A percentile compares a stretch with the other conserved stretches of the same genome.
Evolutionary conservation across 441 rosid species (phyloP).

Genomic region (Brassica hybrid): DNA sequence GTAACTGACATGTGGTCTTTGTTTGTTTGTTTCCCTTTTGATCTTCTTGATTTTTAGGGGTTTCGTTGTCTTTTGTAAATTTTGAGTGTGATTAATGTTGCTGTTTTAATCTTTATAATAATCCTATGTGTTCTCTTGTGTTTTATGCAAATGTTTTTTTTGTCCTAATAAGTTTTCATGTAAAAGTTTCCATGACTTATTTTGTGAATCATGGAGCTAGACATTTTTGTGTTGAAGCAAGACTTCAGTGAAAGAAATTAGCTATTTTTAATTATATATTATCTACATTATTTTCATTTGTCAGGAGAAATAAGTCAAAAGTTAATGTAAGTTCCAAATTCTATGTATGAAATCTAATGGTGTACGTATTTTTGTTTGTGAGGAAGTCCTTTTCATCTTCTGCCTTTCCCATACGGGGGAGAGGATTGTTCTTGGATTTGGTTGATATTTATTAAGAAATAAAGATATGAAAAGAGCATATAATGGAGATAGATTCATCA

Average conservation of each 20-base stretch:
- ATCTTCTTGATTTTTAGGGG: conserved; percentile 23
- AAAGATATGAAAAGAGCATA: conserved; percentile 23
- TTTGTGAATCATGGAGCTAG: neutral
- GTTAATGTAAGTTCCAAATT: neutral
- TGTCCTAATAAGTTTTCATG: neutral
- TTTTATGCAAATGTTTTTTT: conserved; percentile 6
- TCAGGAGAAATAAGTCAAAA: neutral
- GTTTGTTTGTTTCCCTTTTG: conserved; percentile 9
- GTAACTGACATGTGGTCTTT: conserved; percentile 36
- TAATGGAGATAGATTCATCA: conserved; percentile 24
- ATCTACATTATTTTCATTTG: neutral
- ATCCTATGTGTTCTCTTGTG: conserved; percentile 8
- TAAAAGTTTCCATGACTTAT: neutral
- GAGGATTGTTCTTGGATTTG: conserved; percentile 32
- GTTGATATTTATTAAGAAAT: neutral
- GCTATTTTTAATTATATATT: neutral
- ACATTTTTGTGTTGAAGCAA: conserved; percentile 4
- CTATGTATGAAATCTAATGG: neutral
- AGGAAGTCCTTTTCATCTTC: conserved; percentile 22
- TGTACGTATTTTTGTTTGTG: neutral
- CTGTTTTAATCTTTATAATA: conserved; percentile 27
- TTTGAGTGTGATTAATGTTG: conserved; percentile 28
- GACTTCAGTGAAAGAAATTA: neutral
- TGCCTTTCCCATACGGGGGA: conserved; percentile 9
- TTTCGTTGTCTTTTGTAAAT: conserved; percentile 29